Conservation (phyloP, 1,284 basidiomycete species). For the Puccinia brachypodii region DNA sequence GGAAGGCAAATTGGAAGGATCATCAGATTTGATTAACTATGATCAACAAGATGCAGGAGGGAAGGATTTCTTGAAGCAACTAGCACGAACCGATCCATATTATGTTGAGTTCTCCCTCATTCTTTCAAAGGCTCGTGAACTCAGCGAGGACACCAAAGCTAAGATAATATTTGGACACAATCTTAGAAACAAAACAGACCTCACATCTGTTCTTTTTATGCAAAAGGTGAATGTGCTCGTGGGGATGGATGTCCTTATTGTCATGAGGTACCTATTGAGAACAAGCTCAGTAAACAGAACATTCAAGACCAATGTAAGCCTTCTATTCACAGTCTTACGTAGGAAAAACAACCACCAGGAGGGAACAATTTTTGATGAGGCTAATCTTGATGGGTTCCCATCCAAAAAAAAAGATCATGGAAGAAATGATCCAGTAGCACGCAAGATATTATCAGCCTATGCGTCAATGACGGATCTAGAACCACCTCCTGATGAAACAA, state of each 20-base stretch:
- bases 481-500: constrained; percentile 79
- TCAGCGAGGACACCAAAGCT: too few species aligned
- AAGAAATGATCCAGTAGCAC: constrained; percentile 82
- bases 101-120: constrained; percentile 64
- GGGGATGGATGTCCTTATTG: constrained; percentile 90
- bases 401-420: constrained; percentile 69
- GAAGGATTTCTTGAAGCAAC: constrained; percentile 90
- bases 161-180: too few species aligned
- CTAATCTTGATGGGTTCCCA: too few species aligned
- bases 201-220: constrained; percentile 91
- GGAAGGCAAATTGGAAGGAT: constrained; percentile 51
- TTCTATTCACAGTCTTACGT: neutral
- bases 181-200: constrained; percentile 81
- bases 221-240: constrained; percentile 89
- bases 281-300: constrained; percentile 82
- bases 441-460: constrained; percentile 74
- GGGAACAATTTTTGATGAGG: too few species aligned
- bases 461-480: constrained; percentile 77
- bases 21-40: constrained; percentile 52
- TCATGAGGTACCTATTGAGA: constrained; percentile 84
- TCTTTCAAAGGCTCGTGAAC: too few species aligned
- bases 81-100: constrained; percentile 89
- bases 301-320: constrained; percentile 74
- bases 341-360: too few species aligned
- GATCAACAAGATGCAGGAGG: constrained; percentile 62